Base-by-base conservation (phyloP, 2,329 filamentous ascomycete genomes). In the Colletotrichum coccodes region DNA sequence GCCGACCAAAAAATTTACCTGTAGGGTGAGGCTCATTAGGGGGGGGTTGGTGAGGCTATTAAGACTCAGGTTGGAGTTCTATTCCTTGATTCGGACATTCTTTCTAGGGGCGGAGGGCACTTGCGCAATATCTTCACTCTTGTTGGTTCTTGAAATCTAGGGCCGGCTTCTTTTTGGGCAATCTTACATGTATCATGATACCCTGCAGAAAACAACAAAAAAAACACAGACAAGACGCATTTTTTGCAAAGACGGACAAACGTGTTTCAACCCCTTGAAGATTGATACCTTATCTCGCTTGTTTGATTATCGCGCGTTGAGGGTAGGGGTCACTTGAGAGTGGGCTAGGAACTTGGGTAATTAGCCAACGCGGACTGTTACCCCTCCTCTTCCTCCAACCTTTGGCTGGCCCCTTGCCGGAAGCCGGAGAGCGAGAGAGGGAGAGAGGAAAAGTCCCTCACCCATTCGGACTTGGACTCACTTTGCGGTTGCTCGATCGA, bases 141-240 rank as follows among this genome's bases (percentile, higher is more conserved):
- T 53, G 26, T 53, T 34, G 38, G 60, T 50, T 67, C 38, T 50
- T 52, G 40, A 23, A 59, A 38, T 32, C 30, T 32, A 68, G 44
- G 47, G 65, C 60, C 47, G 53, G 53, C 53, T 46, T 66, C 32
- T 57, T 66, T 66, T 44, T 53, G 36, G 57, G 57, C 61, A 67
- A 65, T 66, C 62, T 61, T 61, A 44, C 54, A 69, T 67, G 64
- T 69, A 69, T 67, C 23, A 67, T 66, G 66, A 69, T 69, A 69
- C 66, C 66, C 66, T 69, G 66, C 62, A 66, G 66, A 61, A 57
- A 69, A 69, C 14, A 64, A 49, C 40, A 54, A n/a, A 64, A 46
- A 50, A 52, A 60, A 60, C 32, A 67, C 23, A 69, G 56, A 52
- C 42, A 42, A 67, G 56, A 58, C 42, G 42, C 62, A 57, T 50